phyloP scores from a whole-genome alignment of 495 filamentous ascomycete species.

The Aspergillus conjunctus region DNA sequence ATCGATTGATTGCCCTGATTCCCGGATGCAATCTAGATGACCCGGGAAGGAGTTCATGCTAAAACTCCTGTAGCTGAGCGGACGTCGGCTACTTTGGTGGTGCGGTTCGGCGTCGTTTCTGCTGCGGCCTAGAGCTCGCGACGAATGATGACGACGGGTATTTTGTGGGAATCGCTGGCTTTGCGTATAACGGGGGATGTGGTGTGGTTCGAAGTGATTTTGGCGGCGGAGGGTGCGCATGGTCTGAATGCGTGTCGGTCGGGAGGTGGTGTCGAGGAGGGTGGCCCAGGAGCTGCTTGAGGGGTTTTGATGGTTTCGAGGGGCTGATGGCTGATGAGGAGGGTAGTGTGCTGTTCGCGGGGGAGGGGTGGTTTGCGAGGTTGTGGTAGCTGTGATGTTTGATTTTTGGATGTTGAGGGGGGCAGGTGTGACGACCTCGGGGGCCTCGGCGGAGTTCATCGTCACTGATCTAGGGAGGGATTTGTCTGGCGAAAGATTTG shows the following conservation, averaged over 20 bases:
- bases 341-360: slow-evolving; percentile 8
- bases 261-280: slow-evolving; percentile 15
- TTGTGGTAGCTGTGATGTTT: slow-evolving; percentile 34
- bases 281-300: slow-evolving; percentile 20
- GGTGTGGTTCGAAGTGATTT: slow-evolving; percentile 33
- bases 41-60: slow-evolving; percentile 21
- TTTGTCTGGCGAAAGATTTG: slow-evolving; percentile 5
- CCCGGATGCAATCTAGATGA: slow-evolving; percentile 40
- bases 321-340: slow-evolving; percentile 28
- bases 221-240: slow-evolving; percentile 18
- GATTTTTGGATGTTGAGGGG: slow-evolving; percentile 36
- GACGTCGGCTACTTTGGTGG: slow-evolving; percentile 41
- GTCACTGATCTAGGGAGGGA: slow-evolving; percentile 35
- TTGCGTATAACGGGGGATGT: slow-evolving; percentile 33
- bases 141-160: slow-evolving; percentile 16
- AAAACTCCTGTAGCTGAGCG: slow-evolving; percentile 37
- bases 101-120: slow-evolving; percentile 39
- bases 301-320: slow-evolving; percentile 21
- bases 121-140: slow-evolving; percentile 29
- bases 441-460: slow-evolving; percentile 44
- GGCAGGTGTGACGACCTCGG: slow-evolving; percentile 37
- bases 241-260: slow-evolving; percentile 17
- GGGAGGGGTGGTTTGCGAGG: slow-evolving; percentile 28
- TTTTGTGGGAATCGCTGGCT: slow-evolving; percentile 31
- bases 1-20: slow-evolving; percentile 37